phyloP scores from a whole-genome alignment of 1,284 basidiomycete genomes.

The Pseudozyma tsukubaensis region DNA sequence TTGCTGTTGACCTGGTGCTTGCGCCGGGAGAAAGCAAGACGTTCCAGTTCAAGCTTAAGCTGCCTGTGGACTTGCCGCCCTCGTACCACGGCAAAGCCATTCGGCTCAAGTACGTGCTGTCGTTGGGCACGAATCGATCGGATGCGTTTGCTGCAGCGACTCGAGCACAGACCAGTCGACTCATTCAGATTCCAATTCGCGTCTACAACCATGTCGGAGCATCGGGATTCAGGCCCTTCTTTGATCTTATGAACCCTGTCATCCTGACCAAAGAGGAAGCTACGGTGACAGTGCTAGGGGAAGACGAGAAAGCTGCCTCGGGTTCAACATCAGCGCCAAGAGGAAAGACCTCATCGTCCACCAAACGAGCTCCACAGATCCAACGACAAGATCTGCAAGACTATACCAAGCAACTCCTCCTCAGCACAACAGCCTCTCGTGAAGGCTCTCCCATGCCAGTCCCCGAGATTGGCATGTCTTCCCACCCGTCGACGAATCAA shows the following conservation, averaged over 20 bases:
- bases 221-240: constrained; percentile 68
- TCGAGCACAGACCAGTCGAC: constrained; percentile 74
- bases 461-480: constrained; percentile 19
- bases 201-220: constrained; percentile 81
- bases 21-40: constrained; percentile 82
- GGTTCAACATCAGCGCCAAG: background rate
- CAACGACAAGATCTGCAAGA: constrained; percentile 24
- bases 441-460: constrained; percentile 3
- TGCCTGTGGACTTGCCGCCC: constrained; percentile 81
- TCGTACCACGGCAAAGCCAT: constrained; percentile 86
- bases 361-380: constrained; percentile 10
- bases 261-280: constrained; percentile 68
- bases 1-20: constrained; percentile 82
- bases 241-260: constrained; percentile 70
- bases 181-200: constrained; percentile 88
- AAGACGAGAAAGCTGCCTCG: constrained; percentile 4
- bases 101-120: constrained; percentile 86
- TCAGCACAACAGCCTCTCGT: constrained; percentile 7
- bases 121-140: constrained; percentile 82
- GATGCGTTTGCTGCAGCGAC: constrained; percentile 16
- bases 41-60: constrained; percentile 68
- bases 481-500: background rate
- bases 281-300: constrained; percentile 26
- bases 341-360: background rate
- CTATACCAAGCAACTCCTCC: constrained; percentile 26